Conservation (phyloP, 2,329 filamentous ascomycete genomes). For the Torrubiellomyces zombiae region DNA sequence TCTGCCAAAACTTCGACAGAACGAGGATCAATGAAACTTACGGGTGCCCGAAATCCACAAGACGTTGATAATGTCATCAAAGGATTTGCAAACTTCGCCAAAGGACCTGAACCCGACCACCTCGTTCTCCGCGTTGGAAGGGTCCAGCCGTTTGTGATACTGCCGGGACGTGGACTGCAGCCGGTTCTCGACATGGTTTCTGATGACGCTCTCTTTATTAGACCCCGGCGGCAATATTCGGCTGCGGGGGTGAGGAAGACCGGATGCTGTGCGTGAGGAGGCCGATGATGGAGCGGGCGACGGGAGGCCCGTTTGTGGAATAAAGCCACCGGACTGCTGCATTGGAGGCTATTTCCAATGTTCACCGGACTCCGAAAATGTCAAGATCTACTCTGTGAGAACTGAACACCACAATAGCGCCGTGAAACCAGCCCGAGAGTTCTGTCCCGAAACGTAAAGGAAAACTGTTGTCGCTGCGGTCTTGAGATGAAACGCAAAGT, state of each 20-base stretch:
- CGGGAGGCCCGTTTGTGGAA: slow-evolving; percentile 27
- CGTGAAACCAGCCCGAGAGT: too few relatives aligned
- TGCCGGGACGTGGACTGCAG: slow-evolving; percentile 37
- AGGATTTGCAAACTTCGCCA: slow-evolving; percentile 53
- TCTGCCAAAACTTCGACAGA: neutral
- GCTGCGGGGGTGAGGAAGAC: slow-evolving; percentile 37
- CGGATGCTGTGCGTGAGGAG: slow-evolving; percentile 21
- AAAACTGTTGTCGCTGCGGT: too few relatives aligned
- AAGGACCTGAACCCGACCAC: slow-evolving; percentile 42
- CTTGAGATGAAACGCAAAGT: too few relatives aligned
- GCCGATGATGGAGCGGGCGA: slow-evolving; percentile 37
- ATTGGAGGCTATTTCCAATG: slow-evolving; percentile 2
- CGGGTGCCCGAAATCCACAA: slow-evolving; percentile 80
- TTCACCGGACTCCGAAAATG: too few relatives aligned
- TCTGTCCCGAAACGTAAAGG: too few relatives aligned
- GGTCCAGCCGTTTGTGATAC: slow-evolving; percentile 42
- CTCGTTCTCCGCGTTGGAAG: slow-evolving; percentile 26
- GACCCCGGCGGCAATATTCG: slow-evolving; percentile 38
- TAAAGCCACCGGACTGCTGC: slow-evolving; percentile 30
- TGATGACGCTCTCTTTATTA: slow-evolving; percentile 41
- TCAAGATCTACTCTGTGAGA: too few relatives aligned
- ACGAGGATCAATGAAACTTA: slow-evolving; percentile 27
- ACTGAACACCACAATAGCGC: too few relatives aligned
- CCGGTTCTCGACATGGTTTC: slow-evolving; percentile 37
- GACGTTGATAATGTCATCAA: slow-evolving; percentile 61